A percentile compares a stretch with the other conserved stretches of the same genome.
Evolutionary conservation across 2,329 filamentous ascomycete species (phyloP).

Genomic region (Aspergillus calidoustus): DNA sequence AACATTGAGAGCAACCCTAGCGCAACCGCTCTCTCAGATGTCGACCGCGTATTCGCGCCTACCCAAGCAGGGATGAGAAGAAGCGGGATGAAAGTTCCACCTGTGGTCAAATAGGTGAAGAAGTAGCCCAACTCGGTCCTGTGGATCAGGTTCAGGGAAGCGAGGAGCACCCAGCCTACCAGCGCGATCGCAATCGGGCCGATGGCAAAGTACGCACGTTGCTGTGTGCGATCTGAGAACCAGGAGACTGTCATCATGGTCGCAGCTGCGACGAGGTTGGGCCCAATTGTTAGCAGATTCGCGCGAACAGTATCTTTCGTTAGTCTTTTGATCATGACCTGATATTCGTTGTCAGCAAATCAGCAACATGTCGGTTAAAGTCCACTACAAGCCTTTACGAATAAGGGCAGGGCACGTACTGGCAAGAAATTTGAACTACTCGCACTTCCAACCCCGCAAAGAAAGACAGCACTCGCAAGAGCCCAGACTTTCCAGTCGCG

Average conservation of each 20-base stretch:
- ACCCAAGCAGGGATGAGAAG: neutral
- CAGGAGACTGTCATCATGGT: neutral
- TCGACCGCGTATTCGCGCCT: neutral
- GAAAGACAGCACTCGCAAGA: neutral
- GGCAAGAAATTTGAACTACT: neutral
- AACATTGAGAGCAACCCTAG: neutral
- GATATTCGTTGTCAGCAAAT: neutral
- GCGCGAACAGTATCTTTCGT: neutral
- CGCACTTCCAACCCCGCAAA: neutral
- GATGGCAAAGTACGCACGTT: neutral
- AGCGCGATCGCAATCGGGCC: neutral
- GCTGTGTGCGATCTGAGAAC: neutral
- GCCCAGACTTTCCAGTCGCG: neutral
- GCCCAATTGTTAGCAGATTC: conserved; percentile 1
- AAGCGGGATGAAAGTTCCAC: neutral
- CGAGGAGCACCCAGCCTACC: neutral
- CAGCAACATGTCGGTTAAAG: neutral
- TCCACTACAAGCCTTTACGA: neutral
- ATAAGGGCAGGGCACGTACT: neutral
- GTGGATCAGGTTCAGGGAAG: neutral
- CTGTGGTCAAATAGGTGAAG: neutral
- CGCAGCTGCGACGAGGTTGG: neutral
- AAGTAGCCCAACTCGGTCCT: neutral
- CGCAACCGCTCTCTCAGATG: neutral
- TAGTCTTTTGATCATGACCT: conserved; percentile 1